Evolutionary conservation across 139 green algal species (phyloP).

Genomic region (Diplosphaera chodatii): DNA sequence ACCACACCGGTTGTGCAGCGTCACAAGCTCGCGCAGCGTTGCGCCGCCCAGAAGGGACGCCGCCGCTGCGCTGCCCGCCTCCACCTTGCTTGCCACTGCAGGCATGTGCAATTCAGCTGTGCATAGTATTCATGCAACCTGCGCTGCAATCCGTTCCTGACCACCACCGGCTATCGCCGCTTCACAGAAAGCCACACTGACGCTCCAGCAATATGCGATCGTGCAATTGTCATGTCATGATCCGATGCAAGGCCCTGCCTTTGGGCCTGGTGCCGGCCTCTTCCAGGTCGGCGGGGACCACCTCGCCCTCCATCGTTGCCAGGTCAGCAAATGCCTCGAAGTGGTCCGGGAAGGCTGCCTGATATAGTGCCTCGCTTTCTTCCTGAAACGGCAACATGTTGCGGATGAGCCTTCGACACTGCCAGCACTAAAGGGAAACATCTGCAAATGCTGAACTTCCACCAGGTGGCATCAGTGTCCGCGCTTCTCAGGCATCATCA

Average conservation of each 20-base stretch:
- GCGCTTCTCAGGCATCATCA: no score
- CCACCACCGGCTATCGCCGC: neutral
- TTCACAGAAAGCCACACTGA: no score
- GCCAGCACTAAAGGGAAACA: no score
- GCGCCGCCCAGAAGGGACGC: constrained; percentile 54
- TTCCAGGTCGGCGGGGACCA: constrained; percentile 5
- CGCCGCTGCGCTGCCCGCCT: constrained; percentile 38
- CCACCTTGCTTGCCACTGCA: constrained; percentile 11
- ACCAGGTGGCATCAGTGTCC: no score
- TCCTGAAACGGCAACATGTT: constrained; percentile 31
- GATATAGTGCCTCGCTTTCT: constrained; percentile 63
- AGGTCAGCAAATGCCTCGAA: constrained; percentile 66
- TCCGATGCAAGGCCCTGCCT: no score
- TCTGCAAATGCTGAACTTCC: no score
- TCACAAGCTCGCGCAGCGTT: constrained; percentile 55
- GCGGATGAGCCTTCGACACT: neutral
- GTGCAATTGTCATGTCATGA: no score
- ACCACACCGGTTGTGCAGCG: constrained; percentile 32
- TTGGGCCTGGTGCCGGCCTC: neutral
- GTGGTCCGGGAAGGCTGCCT: constrained; percentile 58
- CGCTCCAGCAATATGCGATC: no score
- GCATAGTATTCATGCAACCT: no score
- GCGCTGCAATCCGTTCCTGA: no score
- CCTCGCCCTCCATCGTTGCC: constrained; percentile 31
- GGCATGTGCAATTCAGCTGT: no score